Percentiles rank a stretch among this genome's conserved stretches.
Conservation (phyloP, 164 flowering plant genomes). For the Kalanchoe fedtschenkoi region DNA sequence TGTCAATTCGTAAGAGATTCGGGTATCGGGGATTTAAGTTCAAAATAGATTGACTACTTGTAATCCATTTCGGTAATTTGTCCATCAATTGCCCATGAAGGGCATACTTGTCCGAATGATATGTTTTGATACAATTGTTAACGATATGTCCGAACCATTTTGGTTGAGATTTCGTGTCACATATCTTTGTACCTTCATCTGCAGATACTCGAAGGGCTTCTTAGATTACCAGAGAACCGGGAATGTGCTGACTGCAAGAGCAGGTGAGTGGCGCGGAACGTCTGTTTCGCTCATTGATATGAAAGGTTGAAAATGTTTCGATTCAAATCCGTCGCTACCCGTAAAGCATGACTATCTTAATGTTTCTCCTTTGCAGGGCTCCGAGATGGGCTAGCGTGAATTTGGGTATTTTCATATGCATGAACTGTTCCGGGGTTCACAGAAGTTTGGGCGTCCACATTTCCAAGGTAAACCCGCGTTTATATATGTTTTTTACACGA, state of each 20-base stretch:
- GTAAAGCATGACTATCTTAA: background rate
- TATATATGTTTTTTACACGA: background rate
- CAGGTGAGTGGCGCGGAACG: conserved; percentile 28
- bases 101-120: background rate
- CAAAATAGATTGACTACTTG: background rate
- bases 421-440: conserved; percentile 71
- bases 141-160: too few relatives aligned
- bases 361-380: conserved; percentile 28
- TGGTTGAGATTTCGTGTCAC: background rate
- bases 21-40: background rate
- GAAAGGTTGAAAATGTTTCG: background rate
- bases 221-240: conserved; percentile 58
- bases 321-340: background rate
- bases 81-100: background rate
- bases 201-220: conserved; percentile 52
- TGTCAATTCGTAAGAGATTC: too few relatives aligned
- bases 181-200: background rate
- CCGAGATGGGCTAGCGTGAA: conserved; percentile 79
- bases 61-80: background rate
- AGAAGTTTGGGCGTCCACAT: conserved; percentile 63
- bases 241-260: conserved; percentile 66
- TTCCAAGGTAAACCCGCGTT: conserved; percentile 34
- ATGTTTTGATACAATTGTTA: background rate
- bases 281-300: background rate
- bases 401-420: conserved; percentile 63